These are phyloP conservation scores for Darksidea phi DNA, from an alignment of 495 filamentous ascomycete genomes.

Conservation along the genomic window DNA sequence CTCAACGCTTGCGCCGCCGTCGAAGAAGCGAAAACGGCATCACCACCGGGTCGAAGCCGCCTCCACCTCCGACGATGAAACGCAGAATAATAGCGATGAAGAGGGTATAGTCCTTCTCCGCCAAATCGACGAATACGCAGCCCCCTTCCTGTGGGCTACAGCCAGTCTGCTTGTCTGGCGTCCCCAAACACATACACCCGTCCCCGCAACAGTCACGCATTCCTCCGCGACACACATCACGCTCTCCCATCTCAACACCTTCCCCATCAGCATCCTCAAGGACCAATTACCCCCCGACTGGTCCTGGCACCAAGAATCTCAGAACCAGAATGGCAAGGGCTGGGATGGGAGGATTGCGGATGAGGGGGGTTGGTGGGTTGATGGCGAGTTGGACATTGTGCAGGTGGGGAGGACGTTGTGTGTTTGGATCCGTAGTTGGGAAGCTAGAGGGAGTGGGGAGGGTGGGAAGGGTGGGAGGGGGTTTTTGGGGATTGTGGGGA, in stretches of 20 bases:
- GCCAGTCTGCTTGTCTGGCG: slow-evolving; percentile 70
- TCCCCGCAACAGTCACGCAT: slow-evolving; percentile 65
- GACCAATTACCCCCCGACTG: slow-evolving; percentile 65
- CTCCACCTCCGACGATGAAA: slow-evolving; percentile 34
- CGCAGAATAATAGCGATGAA: slow-evolving; percentile 36
- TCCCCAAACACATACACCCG: slow-evolving; percentile 55
- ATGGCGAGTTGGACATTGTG: slow-evolving; percentile 53
- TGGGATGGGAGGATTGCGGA: slow-evolving; percentile 24
- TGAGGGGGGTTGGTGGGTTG: slow-evolving; percentile 59
- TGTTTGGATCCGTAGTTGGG: slow-evolving; percentile 65
- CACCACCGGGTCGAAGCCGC: background rate
- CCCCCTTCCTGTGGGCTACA: slow-evolving; percentile 67
- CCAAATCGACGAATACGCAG: slow-evolving; percentile 65
- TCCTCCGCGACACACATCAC: slow-evolving; percentile 72
- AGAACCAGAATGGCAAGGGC: slow-evolving; percentile 30
- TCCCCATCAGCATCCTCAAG: slow-evolving; percentile 68
- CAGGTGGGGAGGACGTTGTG: slow-evolving; percentile 59
- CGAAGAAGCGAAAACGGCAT: background rate
- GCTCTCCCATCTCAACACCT: slow-evolving; percentile 69
- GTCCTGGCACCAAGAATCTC: slow-evolving; percentile 52
- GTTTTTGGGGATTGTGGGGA: slow-evolving; percentile 69
- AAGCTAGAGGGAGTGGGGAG: slow-evolving; percentile 51
- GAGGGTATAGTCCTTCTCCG: slow-evolving; percentile 50
- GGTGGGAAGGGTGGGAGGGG: slow-evolving; percentile 59
- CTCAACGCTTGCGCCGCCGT: background rate